These are phyloP conservation scores for Bondarzewia mesenterica DNA, from an alignment of 1,284 basidiomycete species.

Conservation along the genomic window DNA sequence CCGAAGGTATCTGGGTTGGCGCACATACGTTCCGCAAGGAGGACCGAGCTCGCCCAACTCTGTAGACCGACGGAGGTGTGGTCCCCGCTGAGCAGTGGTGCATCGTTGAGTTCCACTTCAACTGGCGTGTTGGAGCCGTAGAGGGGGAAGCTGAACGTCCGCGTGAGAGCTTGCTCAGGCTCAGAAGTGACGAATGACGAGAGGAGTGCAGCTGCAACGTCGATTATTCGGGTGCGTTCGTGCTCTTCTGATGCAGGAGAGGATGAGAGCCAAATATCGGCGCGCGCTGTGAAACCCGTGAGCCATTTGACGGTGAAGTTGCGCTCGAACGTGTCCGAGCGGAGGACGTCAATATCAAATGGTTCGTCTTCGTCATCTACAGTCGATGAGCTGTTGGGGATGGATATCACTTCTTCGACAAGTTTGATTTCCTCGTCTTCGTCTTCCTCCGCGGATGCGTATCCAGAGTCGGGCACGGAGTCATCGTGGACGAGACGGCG, in stretches of 20 bases:
- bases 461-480: constrained; percentile 49
- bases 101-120: constrained; percentile 69
- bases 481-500: constrained; percentile 27
- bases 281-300: constrained; percentile 54
- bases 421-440: constrained; percentile 24
- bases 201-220: constrained; percentile 51
- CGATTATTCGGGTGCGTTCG: constrained; percentile 32
- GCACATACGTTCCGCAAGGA: constrained; percentile 68
- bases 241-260: constrained; percentile 21
- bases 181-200: constrained; percentile 38
- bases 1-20: constrained; percentile 43
- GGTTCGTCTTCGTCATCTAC: constrained; percentile 8
- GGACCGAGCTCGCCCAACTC: constrained; percentile 80
- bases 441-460: constrained; percentile 55
- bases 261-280: constrained; percentile 39
- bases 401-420: constrained; percentile 19
- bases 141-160: constrained; percentile 43
- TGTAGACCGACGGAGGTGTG: constrained; percentile 83
- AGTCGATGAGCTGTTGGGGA: neutral
- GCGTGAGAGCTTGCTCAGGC: constrained; percentile 36
- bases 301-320: constrained; percentile 49
- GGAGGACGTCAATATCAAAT: constrained; percentile 32
- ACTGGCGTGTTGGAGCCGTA: constrained; percentile 16
- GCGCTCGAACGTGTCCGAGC: constrained; percentile 43
- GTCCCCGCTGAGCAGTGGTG: constrained; percentile 58